These are phyloP conservation scores for Agrostemma githago DNA, from an alignment of 148 eudicot species.

Conservation along the genomic window DNA sequence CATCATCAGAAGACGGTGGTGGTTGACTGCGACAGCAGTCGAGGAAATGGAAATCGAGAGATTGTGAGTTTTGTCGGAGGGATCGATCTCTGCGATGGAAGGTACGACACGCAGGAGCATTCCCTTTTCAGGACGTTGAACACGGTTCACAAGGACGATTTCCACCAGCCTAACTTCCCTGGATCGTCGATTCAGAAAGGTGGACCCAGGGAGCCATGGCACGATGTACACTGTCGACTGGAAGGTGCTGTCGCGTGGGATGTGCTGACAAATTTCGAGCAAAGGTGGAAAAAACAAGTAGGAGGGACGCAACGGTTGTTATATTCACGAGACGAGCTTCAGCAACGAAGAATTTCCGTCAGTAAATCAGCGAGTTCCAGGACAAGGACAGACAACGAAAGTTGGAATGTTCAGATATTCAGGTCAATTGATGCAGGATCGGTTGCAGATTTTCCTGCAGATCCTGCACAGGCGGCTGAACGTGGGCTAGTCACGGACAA, in stretches of 20 bases:
- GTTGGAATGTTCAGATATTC: slow-evolving; percentile 79
- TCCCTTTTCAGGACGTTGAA: slow-evolving; percentile 50
- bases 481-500: slow-evolving; percentile 56
- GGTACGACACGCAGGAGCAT: slow-evolving; percentile 68
- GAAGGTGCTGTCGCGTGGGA: slow-evolving; percentile 89
- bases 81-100: slow-evolving; percentile 79
- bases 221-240: slow-evolving; percentile 67
- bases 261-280: slow-evolving; percentile 76
- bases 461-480: slow-evolving; percentile 31
- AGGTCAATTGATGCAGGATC: slow-evolving; percentile 79
- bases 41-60: slow-evolving; percentile 29
- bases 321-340: slow-evolving; percentile 31
- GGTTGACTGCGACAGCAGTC: slow-evolving; percentile 37
- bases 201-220: slow-evolving; percentile 95
- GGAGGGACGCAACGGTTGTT: slow-evolving; percentile 23
- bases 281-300: slow-evolving; percentile 69
- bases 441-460: slow-evolving; percentile 45
- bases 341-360: slow-evolving; percentile 17
- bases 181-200: slow-evolving; percentile 61
- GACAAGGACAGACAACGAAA: slow-evolving; percentile 33
- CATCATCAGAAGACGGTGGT: slow-evolving; percentile 80
- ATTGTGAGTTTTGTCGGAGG: slow-evolving; percentile 72
- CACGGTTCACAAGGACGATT: slow-evolving; percentile 49
- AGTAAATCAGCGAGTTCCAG: slow-evolving; percentile 25
- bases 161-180: slow-evolving; percentile 75